Percentiles rank a stretch among this genome's conserved stretches.
Evolutionary conservation across 805 yeast species (phyloP).

Genomic region (Lipomyces orientalis): DNA sequence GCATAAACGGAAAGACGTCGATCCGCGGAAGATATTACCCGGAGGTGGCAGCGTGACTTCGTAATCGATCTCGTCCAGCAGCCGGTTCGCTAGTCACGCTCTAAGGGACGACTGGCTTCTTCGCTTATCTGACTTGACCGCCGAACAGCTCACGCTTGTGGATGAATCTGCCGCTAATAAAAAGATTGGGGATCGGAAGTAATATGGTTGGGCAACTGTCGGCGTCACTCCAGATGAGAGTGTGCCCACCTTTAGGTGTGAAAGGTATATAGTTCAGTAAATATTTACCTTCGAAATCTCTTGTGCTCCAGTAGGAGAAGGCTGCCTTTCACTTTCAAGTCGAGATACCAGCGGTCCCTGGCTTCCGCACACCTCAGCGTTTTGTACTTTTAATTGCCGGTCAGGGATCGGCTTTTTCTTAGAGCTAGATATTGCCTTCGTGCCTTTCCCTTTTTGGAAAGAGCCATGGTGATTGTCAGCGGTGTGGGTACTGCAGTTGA

Average conservation of each 20-base stretch:
- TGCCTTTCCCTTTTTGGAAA: neutral
- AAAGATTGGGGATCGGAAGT: neutral
- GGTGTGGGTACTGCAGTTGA: too few relatives aligned
- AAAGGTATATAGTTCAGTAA: neutral
- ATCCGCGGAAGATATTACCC: slow-evolving; percentile 4
- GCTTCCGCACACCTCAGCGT: neutral
- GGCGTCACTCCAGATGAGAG: slow-evolving; percentile 7
- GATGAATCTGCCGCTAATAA: slow-evolving; percentile 6
- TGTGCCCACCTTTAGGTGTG: neutral
- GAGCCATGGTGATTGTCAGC: neutral
- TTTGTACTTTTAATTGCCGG: neutral
- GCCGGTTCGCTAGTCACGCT: slow-evolving; percentile 1
- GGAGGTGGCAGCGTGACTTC: slow-evolving; percentile 1
- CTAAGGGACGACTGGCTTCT: slow-evolving; percentile 8
- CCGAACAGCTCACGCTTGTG: slow-evolving; percentile 1
- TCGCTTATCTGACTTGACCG: too few relatives aligned
- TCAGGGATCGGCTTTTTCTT: neutral
- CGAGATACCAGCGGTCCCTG: neutral
- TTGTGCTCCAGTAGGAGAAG: neutral
- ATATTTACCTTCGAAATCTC: slow-evolving; percentile 2
- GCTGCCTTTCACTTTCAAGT: neutral
- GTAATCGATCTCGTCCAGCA: slow-evolving; percentile 1
- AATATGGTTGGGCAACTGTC: neutral
- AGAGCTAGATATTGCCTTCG: too few relatives aligned
- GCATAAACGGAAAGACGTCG: slow-evolving; percentile 3